Conservation (phyloP, 768 basidiomycete species). For the Exidia glandulosa region DNA sequence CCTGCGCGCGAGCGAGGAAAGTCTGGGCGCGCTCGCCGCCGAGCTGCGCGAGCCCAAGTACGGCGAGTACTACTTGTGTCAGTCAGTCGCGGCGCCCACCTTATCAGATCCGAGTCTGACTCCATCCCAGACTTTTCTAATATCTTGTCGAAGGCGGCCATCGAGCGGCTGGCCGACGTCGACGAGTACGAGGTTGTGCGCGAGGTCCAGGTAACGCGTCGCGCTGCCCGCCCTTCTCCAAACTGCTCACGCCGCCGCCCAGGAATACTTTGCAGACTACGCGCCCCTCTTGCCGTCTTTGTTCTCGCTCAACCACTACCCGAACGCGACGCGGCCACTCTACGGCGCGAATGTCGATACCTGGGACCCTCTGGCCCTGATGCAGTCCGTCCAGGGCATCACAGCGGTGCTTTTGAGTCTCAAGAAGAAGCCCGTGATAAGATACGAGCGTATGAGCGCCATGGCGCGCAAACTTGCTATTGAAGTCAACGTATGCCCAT, state of each 20-base stretch:
- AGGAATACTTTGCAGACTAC: constrained; percentile 99
- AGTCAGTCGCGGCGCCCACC: constrained; percentile 35
- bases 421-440: constrained; percentile 90
- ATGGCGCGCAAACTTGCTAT: constrained; percentile 85
- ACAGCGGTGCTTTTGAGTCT: constrained; percentile 81
- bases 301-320: constrained; percentile 76
- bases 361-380: constrained; percentile 69
- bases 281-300: constrained; percentile 75
- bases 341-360: constrained; percentile 60
- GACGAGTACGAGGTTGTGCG: constrained; percentile 95
- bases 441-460: constrained; percentile 86
- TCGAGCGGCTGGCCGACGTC: constrained; percentile 85
- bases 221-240: background rate
- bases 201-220: constrained; percentile 73
- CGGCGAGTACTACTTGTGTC: constrained; percentile 98
- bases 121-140: constrained; percentile 80
- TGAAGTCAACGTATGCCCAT: constrained; percentile 63
- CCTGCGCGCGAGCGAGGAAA: constrained; percentile 70
- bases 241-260: constrained; percentile 10
- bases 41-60: constrained; percentile 89
- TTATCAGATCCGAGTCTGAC: background rate
- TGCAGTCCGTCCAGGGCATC: constrained; percentile 70
- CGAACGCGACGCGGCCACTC: constrained; percentile 48
- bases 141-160: constrained; percentile 74
- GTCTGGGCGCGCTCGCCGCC: constrained; percentile 68